Conservation (phyloP, 768 basidiomycete species). For the Rhodotorula babjevae region DNA sequence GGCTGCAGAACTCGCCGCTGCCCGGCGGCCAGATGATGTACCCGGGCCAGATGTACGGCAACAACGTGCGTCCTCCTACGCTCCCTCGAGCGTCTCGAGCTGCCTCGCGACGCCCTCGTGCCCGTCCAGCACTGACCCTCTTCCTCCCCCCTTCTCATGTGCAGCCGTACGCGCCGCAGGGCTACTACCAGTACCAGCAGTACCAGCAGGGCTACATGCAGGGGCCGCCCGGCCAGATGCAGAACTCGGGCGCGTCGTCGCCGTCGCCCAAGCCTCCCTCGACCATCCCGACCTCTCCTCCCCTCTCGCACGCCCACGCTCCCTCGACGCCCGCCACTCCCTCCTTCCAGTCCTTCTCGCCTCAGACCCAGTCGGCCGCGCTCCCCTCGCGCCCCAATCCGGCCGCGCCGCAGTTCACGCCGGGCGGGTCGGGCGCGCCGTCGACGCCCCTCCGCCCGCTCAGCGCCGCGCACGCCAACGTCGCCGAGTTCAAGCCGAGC, state of each 20-base stretch:
- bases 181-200: constrained; percentile 19
- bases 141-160: neutral
- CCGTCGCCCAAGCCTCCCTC: constrained; percentile 27
- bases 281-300: constrained; percentile 23
- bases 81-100: neutral
- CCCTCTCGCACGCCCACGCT: constrained; percentile 13
- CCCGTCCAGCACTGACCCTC: neutral
- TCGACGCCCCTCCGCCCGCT: constrained; percentile 19
- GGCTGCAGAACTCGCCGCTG: constrained; percentile 18
- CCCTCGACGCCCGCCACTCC: constrained; percentile 14
- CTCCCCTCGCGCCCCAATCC: constrained; percentile 25
- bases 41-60: neutral
- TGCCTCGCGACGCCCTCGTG: no score
- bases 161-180: neutral
- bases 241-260: constrained; percentile 13
- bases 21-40: constrained; percentile 21
- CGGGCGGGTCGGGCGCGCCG: neutral
- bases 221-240: neutral
- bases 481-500: constrained; percentile 33
- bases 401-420: constrained; percentile 6
- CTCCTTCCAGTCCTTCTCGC: constrained; percentile 29
- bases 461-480: neutral
- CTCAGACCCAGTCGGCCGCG: constrained; percentile 23
- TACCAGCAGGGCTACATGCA: neutral
- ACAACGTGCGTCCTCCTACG: constrained; percentile 9